Conservation (phyloP, 2,329 filamentous ascomycete species). For the Colletotrichum sojae region DNA sequence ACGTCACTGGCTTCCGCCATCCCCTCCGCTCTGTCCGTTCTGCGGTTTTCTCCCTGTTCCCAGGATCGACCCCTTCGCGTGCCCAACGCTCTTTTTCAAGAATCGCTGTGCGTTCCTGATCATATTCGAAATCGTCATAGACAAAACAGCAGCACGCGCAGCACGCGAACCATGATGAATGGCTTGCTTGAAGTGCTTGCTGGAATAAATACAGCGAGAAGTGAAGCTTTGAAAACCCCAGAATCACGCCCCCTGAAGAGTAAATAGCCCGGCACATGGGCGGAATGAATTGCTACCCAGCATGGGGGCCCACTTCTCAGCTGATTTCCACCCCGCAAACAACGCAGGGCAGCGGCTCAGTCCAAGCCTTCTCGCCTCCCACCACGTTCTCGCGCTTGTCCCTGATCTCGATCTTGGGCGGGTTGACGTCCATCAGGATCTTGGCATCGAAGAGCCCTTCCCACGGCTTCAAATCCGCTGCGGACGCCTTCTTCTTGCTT, state of each 20-base stretch:
- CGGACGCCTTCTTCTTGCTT: conserved; percentile 50
- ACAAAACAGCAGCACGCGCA: conserved; percentile 15
- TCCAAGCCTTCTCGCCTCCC: conserved; percentile 68
- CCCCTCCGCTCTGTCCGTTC: not conserved
- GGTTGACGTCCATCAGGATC: conserved; percentile 61
- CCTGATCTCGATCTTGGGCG: conserved; percentile 65
- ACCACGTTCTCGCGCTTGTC: conserved; percentile 64
- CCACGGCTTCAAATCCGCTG: conserved; percentile 62
- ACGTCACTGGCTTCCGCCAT: not conserved
- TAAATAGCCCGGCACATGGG: conserved; percentile 7
- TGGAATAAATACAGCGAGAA: conserved; percentile 37
- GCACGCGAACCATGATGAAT: not conserved
- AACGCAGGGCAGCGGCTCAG: conserved; percentile 65
- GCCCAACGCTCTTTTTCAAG: conserved; percentile 2
- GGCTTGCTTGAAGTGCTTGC: conserved; percentile 21
- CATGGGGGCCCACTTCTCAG: conserved; percentile 48
- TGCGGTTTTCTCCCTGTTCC: conserved; percentile 2
- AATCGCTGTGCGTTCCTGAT: conserved; percentile 5
- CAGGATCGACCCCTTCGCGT: not conserved
- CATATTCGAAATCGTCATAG: conserved; percentile 29
- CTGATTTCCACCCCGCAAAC: conserved; percentile 63
- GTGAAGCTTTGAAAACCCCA: conserved; percentile 26
- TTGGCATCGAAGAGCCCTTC: conserved; percentile 66
- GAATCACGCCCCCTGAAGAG: not conserved
- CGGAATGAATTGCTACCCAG: conserved; percentile 12